Base-by-base conservation (phyloP, 768 basidiomycete species). In the Pleurotus ostreatus region DNA sequence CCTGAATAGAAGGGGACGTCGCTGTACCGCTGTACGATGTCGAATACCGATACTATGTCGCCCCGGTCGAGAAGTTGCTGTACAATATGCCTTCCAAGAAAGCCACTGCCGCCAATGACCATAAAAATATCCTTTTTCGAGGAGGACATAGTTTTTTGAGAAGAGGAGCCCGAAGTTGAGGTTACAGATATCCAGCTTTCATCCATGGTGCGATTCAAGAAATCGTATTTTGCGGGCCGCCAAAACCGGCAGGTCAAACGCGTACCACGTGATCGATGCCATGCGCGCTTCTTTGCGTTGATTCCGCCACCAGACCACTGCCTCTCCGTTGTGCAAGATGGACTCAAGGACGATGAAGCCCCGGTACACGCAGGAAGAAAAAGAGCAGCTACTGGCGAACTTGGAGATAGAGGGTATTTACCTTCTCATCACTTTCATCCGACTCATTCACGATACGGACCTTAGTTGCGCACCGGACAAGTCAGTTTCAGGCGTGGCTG, bases 21-120 rank as follows among this genome's bases (percentile, higher is more conserved):
- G 63, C 89, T 82, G 67, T 96, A 86, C 55, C 92, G 81, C 71
- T 97, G 94, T 1, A 95, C 93, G 58, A 97, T 82, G 74, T 98
- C 96, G 67, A 98, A 89, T 3, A 90, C 88, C 0, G 89, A 82
- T 15, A 98, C 92, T 38, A 80, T 72, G 73, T 92, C 90, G 4
- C 84, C 89, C 46, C 95, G 81, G 18, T 82, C 85, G 26, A 89
- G 68, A 53, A 98, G 82, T 54, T 85, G 84, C 62, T 94, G 84
- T 26, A 98, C 94, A 62, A 99, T 92, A 66, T 94, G 89, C 57
- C 92, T 78, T 45, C 96, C 94, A 20, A 96, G 76, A 70, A 96
- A 95, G 20, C 94, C 93, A 64, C 91, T 92, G 56, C 95, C 95
- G 20, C 96, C 96, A 65, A 98, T 88, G 65, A 99, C 94, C 55